Base-by-base conservation (phyloP, 2,329 filamentous ascomycete genomes). In the Diaporthe amygdali region DNA sequence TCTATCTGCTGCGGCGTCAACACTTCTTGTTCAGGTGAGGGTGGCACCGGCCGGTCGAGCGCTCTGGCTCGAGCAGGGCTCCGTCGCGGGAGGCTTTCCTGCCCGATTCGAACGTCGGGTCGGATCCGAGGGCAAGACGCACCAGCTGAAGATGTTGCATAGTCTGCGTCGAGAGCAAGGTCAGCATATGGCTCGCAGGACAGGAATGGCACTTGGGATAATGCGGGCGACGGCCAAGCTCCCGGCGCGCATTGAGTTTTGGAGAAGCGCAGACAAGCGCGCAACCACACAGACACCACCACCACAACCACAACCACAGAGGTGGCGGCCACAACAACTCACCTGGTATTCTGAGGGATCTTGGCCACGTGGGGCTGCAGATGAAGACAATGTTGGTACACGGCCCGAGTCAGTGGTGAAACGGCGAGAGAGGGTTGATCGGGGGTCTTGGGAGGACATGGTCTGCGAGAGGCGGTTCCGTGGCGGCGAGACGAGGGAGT, bases 391-490 rank as follows among this genome's bases (percentile, higher is more conserved):
- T 80, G 93, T 94, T 81, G 93, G 92, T 83, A 96, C 86, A 88
- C 95, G 89, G 83, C 94, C 88, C 84, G 94, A 91, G 84, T 97
- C 97, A 71, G 95, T 96, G 74, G 96, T 98, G 84, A 98, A 98
- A 79, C 96, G 93, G 79, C 96, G 92, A 82, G 95, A 94, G 80
- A 98, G 87, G 77, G 91, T 91, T 74, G 90, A 90, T 82, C 95
- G 91, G 75, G 89, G 89, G 79, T 97, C 94, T 81, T 90, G 88
- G 74, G 88, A 81, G 73, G 85, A 81, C 70, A 86, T 83, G 75
- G 88, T 86, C 75, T 88, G 88, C 74, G 85, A 86, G 81, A 91
- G 86, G 79, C 91, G 90, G 78, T 92, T 92, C 80, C 93, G 91
- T 76, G 90, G 89, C 78, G 93, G 91, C 78, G 93, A 92, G 78